Base-by-base conservation (phyloP, 768 basidiomycete species). In the Suillus brevipes region DNA sequence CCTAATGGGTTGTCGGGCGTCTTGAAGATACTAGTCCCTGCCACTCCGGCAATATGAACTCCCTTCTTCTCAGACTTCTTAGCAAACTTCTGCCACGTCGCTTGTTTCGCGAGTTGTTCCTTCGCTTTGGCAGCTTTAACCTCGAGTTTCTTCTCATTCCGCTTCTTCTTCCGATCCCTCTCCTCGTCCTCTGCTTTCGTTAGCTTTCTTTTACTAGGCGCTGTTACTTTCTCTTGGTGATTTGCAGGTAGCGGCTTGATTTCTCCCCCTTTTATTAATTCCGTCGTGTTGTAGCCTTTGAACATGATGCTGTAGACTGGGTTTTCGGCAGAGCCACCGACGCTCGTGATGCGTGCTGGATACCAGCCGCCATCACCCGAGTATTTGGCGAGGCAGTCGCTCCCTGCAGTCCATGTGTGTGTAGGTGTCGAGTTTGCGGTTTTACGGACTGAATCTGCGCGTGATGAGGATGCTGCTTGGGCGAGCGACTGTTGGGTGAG, bases 21-120 rank as follows among this genome's bases (percentile, higher is more conserved):
- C 80, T 94, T 94, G 83, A 96, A 96, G 68, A 95, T 95, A 71
- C 92, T 95, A 67, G 90, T 94, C 34, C 95, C 95, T 37, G 90
- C 79, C 40, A 94, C 85, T 31, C 94, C 94, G 36, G 94, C 94
- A 64, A 96, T 95, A 74, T 91, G 88, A 38, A 94, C 87, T 10
- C 94, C 94, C 78, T 96, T 96, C 84, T 90, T 94, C 77, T 94
- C 92, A 36, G 89, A 87, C 80, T 97, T 97, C 82, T 95, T 97
- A 25, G 94, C 89, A 80, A 97, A 97, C 80, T 93, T 93, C 80
- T 95, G 93, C 94, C 94, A 97, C 53, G 88, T 88, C 65, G 86
- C 86, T 79, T 95, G 93, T 78, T 94, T 94, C 67, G 81, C 82
- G 38, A 79, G 82, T 79, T 96, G 94, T 73, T 96, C 94, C 76